phyloP scores from a whole-genome alignment of 2,329 filamentous ascomycete species.

The Mycosphaerella sp. region DNA sequence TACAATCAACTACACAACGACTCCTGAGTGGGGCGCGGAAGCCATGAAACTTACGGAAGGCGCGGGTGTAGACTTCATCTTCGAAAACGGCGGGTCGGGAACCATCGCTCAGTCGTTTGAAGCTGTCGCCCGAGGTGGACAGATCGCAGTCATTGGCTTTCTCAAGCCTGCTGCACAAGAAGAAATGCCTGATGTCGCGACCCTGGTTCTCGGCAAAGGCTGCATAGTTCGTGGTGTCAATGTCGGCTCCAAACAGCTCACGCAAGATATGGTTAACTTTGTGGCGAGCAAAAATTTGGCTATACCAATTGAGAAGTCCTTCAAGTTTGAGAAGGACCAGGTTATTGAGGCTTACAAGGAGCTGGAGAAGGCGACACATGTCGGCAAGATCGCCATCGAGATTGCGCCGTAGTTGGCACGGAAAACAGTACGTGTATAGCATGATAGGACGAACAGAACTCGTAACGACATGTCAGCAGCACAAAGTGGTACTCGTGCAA shows the following conservation, averaged over 20 bases:
- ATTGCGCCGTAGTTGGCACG: constrained; percentile 2
- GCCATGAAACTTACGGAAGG: constrained; percentile 44
- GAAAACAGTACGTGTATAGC: background rate
- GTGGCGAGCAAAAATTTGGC: constrained; percentile 33
- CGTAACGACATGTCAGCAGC: background rate
- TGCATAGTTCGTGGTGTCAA: constrained; percentile 18
- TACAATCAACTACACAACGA: constrained; percentile 55
- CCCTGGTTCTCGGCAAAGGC: constrained; percentile 12
- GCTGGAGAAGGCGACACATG: constrained; percentile 28
- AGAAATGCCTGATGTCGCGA: constrained; percentile 16
- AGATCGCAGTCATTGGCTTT: constrained; percentile 19
- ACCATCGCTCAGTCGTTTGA: constrained; percentile 14
- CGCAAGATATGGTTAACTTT: constrained; percentile 37
- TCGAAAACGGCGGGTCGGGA: constrained; percentile 43
- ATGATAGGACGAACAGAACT: background rate
- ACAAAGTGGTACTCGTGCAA: too few species aligned
- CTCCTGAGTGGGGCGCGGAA: constrained; percentile 52
- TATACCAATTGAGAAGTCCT: constrained; percentile 36
- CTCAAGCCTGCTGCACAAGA: constrained; percentile 11
- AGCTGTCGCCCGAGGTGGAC: constrained; percentile 31
- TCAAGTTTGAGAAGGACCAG: constrained; percentile 33
- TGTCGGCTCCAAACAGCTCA: constrained; percentile 40
- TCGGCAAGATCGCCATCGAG: constrained; percentile 30
- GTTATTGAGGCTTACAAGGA: constrained; percentile 31
- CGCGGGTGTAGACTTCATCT: constrained; percentile 41